Conservation (phyloP, 345 rosid genomes). For the Syzygium aqueum region DNA sequence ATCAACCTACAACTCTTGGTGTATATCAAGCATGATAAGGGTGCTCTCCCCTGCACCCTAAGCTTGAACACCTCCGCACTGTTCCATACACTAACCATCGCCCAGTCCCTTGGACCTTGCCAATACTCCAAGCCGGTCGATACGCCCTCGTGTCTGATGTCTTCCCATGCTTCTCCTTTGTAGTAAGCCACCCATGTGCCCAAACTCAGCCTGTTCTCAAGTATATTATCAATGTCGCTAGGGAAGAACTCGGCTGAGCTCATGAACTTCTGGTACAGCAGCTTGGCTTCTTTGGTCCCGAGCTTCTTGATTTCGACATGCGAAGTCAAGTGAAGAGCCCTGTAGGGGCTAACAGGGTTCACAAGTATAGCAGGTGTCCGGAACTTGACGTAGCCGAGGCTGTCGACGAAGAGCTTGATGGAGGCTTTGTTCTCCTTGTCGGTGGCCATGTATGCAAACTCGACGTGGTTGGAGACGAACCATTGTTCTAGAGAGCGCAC, state of each 20-base stretch:
- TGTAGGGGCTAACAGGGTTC: constrained; percentile 40
- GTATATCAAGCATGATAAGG: constrained; percentile 39
- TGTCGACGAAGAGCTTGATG: constrained; percentile 36
- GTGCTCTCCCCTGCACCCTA: constrained; percentile 40
- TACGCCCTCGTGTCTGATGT: not conserved
- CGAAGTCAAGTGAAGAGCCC: constrained; percentile 15
- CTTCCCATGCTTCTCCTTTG: constrained; percentile 14
- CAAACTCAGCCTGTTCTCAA: constrained; percentile 50
- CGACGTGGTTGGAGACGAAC: constrained; percentile 43
- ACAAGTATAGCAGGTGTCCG: constrained; percentile 59
- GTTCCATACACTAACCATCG: constrained; percentile 81
- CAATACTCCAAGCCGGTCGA: not conserved
- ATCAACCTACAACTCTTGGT: constrained; percentile 34
- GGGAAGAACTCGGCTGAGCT: constrained; percentile 60
- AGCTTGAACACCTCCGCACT: constrained; percentile 63
- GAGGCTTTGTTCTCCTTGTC: constrained; percentile 69
- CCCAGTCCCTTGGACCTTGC: constrained; percentile 42
- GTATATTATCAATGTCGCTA: constrained; percentile 40
- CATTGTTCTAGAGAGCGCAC: constrained; percentile 62
- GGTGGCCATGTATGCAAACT: constrained; percentile 73
- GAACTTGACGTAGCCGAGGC: constrained; percentile 42
- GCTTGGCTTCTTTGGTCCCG: constrained; percentile 43
- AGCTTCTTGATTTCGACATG: constrained; percentile 35
- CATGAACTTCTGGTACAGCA: constrained; percentile 37
- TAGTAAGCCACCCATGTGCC: constrained; percentile 81